Evolutionary conservation across 352 stramenopile species (phyloP).

Genomic region (Phytopythium vexans): DNA sequence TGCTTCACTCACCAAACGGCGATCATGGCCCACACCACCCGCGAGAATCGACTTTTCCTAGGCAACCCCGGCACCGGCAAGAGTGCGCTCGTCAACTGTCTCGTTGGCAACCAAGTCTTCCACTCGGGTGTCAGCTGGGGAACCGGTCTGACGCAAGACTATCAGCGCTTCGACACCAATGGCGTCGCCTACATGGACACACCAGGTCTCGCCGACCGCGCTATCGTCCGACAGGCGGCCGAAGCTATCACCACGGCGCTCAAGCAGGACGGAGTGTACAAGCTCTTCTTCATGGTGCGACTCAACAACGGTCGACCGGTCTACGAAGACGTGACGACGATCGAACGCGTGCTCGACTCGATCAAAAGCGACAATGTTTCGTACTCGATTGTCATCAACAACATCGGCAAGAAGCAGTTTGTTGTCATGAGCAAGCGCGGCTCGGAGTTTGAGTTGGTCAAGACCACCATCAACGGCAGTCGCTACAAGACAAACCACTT

Average conservation of each 20-base stretch:
- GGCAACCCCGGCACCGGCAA: conserved; percentile 20
- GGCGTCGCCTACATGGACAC: conserved; percentile 24
- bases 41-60: too few species aligned
- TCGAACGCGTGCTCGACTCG: not conserved
- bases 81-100: conserved; percentile 25
- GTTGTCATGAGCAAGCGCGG: conserved; percentile 6
- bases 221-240: conserved; percentile 4
- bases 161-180: conserved; percentile 9
- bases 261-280: not conserved
- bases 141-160: conserved; percentile 9
- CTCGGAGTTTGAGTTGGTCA: conserved; percentile 8
- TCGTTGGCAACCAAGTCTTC: conserved; percentile 8
- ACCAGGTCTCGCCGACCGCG: conserved; percentile 10
- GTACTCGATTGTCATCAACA: conserved; percentile 19
- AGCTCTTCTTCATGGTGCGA: not conserved
- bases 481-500: conserved; percentile 7
- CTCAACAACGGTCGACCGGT: too few species aligned
- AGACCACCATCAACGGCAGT: conserved; percentile 7
- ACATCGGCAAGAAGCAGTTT: conserved; percentile 14
- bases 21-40: too few species aligned
- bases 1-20: too few species aligned
- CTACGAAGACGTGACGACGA: too few species aligned
- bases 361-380: conserved; percentile 3
- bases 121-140: conserved; percentile 10
- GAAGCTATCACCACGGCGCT: conserved; percentile 4